Evolutionary conservation across 225 moss, liverwort and hornwort genomes (phyloP), one percentile per base, ranked within the genome.

Genomic region (Bryum argenteum): DNA sequence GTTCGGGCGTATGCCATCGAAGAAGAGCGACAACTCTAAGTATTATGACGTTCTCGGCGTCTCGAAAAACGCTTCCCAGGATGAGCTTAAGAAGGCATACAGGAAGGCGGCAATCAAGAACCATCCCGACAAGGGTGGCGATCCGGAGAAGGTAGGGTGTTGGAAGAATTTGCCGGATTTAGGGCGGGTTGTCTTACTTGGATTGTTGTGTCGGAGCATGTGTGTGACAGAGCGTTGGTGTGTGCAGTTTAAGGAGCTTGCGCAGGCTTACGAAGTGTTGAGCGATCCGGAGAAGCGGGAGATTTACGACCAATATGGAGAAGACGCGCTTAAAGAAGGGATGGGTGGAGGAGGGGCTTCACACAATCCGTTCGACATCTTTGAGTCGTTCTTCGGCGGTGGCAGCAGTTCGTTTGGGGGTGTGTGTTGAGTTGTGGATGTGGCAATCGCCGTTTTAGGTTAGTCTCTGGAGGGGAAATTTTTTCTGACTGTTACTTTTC

Each of bases 341-440:
- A 91, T 91, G 91, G 93, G 91, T 16, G 93, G 93, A 37, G 91
- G 91, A n/a, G 91, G 93, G 13, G 91, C 58, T 14, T 90, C 90
- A 0, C 93, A 94, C 79, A 94, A 88, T 23, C 93, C 93, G 1
- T 94, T 94, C 69, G 93, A 94, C 74, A 88, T 94, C 12, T 94
- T 94, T 24, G 93, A 94, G 78, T 91, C 91, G 1, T 94, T 94
- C 75, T 94, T 94, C 57, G 89, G 93, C 5, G 82, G 87, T 10
- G 87, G 89, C 11, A 80, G 82, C 40, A 58, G 73, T 20, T 77
- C 93, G 1, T 96, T 96, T 33, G 91, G 87, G 88, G 93, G 93
- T 91, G 2, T 11, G 0, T 56, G 10, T 21, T 18, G 9, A 54
- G 67, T 8, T 21, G 4, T 3, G 53, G 41, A 3, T 21, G 45